Evolutionary conservation across 2,329 filamentous ascomycete species (phyloP).

Genomic region (Chrysoporthe cubensis): DNA sequence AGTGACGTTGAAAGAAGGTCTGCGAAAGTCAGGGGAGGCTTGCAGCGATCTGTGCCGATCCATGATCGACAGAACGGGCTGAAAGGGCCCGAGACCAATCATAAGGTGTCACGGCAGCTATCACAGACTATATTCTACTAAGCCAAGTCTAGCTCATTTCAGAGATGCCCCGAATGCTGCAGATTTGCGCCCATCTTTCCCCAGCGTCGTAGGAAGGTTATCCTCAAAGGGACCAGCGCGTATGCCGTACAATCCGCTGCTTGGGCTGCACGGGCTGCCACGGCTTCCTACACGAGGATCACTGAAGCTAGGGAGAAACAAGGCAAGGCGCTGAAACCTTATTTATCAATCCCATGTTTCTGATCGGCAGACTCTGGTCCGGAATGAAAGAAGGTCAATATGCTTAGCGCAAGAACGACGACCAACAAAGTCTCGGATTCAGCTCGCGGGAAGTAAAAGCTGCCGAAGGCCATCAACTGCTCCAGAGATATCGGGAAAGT

Average conservation of each 20-base stretch:
- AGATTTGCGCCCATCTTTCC: neutral
- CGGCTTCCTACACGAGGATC: too few species aligned
- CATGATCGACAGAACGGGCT: neutral
- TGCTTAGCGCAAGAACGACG: neutral
- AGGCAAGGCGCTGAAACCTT: neutral
- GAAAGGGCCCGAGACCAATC: neutral
- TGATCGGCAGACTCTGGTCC: neutral
- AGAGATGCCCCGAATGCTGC: constrained; percentile 3
- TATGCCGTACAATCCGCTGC: neutral
- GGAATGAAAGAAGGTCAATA: neutral
- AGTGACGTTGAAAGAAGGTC: constrained; percentile 24
- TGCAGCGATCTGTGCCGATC: neutral
- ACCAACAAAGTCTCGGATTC: neutral
- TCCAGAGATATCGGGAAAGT: too few species aligned
- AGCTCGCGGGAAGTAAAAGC: neutral
- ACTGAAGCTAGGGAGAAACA: too few species aligned
- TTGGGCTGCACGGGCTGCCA: too few species aligned
- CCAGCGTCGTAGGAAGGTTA: neutral
- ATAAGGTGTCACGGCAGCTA: neutral
- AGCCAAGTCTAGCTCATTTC: neutral
- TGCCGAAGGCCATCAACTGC: too few species aligned
- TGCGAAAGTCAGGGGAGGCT: neutral
- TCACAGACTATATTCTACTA: neutral
- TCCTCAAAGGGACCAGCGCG: neutral
- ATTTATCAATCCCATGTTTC: neutral